Conservation (phyloP, 768 basidiomycete genomes). For the Tulasnella sp. region DNA sequence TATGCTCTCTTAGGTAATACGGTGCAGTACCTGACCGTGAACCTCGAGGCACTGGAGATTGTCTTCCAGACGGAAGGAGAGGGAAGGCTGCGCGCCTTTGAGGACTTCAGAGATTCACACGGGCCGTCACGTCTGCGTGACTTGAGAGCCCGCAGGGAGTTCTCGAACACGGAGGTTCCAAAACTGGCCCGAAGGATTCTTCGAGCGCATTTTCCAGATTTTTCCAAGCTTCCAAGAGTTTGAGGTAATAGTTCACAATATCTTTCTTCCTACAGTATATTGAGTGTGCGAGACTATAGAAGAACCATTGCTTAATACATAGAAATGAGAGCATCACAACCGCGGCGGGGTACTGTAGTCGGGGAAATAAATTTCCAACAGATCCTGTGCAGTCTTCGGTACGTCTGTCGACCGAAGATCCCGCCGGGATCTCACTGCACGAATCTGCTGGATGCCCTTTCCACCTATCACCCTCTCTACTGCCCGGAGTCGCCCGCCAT, state of each 20-base stretch:
- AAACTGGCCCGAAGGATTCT: no score
- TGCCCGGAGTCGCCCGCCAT: background rate
- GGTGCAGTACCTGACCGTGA: slow-evolving; percentile 12
- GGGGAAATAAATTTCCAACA: background rate
- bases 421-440: background rate
- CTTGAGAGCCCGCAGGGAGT: no score
- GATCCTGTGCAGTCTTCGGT: background rate
- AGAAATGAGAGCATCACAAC: background rate
- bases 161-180: no score
- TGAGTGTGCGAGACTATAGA: no score
- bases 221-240: no score
- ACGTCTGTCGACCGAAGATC: background rate
- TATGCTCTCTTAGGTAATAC: slow-evolving; percentile 33
- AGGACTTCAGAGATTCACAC: no score
- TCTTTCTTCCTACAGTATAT: no score
- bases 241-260: background rate
- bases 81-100: background rate
- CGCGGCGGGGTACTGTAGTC: background rate
- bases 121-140: no score
- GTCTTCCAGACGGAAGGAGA: no score
- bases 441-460: background rate
- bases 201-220: no score
- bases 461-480: background rate
- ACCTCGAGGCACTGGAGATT: slow-evolving; percentile 29
- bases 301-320: no score